phyloP scores from a whole-genome alignment of 768 basidiomycete species.

The Lactarius hengduanensis region DNA sequence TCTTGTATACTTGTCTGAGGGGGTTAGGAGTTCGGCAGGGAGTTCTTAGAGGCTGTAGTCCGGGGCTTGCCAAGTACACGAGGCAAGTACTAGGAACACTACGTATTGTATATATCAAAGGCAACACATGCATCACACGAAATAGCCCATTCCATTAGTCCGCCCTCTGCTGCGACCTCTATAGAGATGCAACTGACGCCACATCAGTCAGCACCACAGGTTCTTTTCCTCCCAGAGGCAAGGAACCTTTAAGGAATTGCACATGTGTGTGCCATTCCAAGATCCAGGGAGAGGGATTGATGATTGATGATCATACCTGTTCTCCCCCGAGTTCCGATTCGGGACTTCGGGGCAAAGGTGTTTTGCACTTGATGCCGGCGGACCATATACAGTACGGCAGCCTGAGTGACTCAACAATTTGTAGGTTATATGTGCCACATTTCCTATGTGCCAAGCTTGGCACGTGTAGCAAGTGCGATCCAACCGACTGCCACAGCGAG shows the following conservation, averaged over 20 bases:
- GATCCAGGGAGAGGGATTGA: background rate
- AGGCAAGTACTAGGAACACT: background rate
- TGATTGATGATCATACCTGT: background rate
- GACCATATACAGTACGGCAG: too few species aligned
- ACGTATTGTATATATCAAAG: background rate
- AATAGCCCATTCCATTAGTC: background rate
- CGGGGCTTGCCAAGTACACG: background rate
- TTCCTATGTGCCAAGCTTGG: too few species aligned
- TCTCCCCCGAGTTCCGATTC: background rate
- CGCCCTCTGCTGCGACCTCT: background rate
- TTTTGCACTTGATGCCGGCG: background rate
- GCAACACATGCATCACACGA: background rate
- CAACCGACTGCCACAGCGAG: too few species aligned
- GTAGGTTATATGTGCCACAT: too few species aligned
- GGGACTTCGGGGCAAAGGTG: background rate
- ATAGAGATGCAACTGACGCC: background rate
- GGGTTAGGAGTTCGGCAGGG: background rate
- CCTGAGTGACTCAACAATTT: too few species aligned
- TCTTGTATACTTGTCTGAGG: background rate
- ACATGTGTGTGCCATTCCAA: background rate
- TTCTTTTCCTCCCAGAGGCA: background rate
- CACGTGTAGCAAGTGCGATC: too few species aligned
- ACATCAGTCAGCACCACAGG: background rate
- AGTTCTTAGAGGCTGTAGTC: background rate
- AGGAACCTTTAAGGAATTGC: background rate